Conservation (phyloP, 371 early-diverging fungal species). For the Lichtheimia hyalospora region DNA sequence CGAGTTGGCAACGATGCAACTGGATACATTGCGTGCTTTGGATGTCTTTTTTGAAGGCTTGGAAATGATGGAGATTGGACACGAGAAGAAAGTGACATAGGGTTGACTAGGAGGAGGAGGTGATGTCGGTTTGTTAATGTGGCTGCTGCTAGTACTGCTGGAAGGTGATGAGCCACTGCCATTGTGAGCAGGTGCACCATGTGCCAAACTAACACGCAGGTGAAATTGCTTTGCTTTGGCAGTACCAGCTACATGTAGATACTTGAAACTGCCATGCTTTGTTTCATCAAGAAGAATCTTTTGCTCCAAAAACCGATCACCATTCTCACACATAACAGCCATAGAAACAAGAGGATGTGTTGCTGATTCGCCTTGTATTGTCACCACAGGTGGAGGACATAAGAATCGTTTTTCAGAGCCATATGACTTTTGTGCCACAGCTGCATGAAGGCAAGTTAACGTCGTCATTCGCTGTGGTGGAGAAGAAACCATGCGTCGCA, state of each 20-base stretch:
- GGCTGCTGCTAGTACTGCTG: constrained; percentile 46
- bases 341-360: constrained; percentile 49
- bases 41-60: constrained; percentile 88
- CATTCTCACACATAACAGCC: constrained; percentile 58
- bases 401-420: constrained; percentile 87
- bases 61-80: constrained; percentile 78
- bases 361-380: constrained; percentile 30
- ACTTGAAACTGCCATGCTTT: constrained; percentile 58
- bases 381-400: constrained; percentile 85
- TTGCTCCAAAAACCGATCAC: constrained; percentile 50
- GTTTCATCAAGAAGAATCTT: constrained; percentile 58
- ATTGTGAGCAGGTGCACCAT: constrained; percentile 39
- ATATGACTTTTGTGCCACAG: constrained; percentile 88
- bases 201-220: constrained; percentile 48
- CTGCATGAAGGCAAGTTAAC: constrained; percentile 65
- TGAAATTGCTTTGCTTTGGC: constrained; percentile 81
- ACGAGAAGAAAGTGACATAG: constrained; percentile 65
- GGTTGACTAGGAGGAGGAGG: constrained; percentile 18
- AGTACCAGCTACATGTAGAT: constrained; percentile 75
- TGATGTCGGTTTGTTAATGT: not conserved
- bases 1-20: constrained; percentile 72
- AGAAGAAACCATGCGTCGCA: constrained; percentile 6
- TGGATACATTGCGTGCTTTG: constrained; percentile 75
- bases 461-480: constrained; percentile 28
- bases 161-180: constrained; percentile 53